Conservation (phyloP, 495 filamentous ascomycete genomes). For the Hyaloscypha variabilis region DNA sequence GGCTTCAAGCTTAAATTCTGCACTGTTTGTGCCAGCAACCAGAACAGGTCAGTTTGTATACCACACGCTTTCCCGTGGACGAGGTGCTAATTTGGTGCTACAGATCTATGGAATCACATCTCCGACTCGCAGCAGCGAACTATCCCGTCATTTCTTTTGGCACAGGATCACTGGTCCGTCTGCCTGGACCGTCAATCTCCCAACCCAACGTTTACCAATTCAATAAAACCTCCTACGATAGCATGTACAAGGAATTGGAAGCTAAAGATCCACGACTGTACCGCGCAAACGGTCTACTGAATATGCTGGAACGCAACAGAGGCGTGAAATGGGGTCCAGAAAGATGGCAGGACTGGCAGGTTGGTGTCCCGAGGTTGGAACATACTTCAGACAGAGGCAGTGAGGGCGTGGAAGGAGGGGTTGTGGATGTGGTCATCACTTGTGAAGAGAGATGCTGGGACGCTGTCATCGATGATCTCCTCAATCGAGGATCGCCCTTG, state of each 20-base stretch:
- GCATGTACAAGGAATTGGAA: conserved; percentile 88
- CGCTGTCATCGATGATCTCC: conserved; percentile 92
- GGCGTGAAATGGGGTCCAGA: conserved; percentile 93
- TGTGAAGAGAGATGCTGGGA: conserved; percentile 99
- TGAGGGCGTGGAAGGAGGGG: conserved; percentile 82
- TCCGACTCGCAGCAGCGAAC: conserved; percentile 79
- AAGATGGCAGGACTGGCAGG: conserved; percentile 96
- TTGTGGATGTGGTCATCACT: conserved; percentile 94
- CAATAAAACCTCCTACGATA: conserved; percentile 89
- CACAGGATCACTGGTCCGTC: conserved; percentile 90
- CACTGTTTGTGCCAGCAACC: conserved; percentile 97
- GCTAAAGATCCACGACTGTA: conserved; percentile 88
- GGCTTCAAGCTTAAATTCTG: conserved; percentile 91
- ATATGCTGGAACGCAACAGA: conserved; percentile 93
- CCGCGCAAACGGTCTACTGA: conserved; percentile 85
- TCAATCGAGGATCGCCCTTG: conserved; percentile 77
- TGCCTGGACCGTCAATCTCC: conserved; percentile 87
- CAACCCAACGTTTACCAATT: conserved; percentile 98
- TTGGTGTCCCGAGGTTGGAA: conserved; percentile 78
- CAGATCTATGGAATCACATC: conserved; percentile 96
- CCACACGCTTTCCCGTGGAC: not conserved
- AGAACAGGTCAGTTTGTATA: conserved; percentile 72
- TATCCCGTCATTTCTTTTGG: conserved; percentile 98
- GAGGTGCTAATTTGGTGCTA: not conserved
- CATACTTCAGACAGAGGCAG: conserved; percentile 66